These are phyloP conservation scores for Cenchrus purpureus DNA, from an alignment of 176 grass and related monocot genomes.

Conservation along the genomic window DNA sequence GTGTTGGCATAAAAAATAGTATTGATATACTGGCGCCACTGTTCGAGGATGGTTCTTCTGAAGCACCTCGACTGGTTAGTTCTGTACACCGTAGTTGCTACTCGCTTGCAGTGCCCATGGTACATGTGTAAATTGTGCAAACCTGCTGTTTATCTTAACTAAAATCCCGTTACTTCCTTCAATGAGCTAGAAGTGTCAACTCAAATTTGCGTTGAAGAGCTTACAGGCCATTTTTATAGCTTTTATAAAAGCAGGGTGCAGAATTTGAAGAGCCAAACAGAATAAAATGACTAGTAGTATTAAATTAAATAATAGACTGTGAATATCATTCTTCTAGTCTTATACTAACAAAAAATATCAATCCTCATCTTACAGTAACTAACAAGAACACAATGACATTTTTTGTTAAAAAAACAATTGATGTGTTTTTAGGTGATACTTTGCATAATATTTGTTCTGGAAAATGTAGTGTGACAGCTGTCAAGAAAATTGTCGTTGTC, in stretches of 20 bases:
- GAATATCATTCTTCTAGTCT: background rate
- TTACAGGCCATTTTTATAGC: background rate
- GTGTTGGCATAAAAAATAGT: slow-evolving; percentile 83
- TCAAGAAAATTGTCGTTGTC: background rate
- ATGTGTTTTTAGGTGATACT: background rate
- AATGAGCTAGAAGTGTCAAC: background rate
- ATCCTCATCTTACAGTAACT: background rate
- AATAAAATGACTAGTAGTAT: background rate
- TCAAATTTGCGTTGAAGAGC: background rate
- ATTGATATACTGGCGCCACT: slow-evolving; percentile 71
- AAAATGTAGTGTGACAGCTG: background rate
- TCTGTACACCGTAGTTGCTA: background rate
- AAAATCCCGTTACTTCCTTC: background rate
- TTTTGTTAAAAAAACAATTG: background rate
- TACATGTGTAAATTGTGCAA: slow-evolving; percentile 27
- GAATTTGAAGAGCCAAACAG: background rate
- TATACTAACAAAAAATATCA: background rate
- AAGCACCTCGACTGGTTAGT: slow-evolving; percentile 82
- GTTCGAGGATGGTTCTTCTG: slow-evolving; percentile 64
- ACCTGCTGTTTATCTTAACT: slow-evolving; percentile 15
- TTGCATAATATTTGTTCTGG: background rate
- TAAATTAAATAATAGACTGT: background rate
- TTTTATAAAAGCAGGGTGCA: background rate
- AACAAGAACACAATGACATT: background rate
- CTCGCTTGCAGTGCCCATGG: slow-evolving; percentile 15